Evolutionary conservation across 2,329 filamentous ascomycete species (phyloP), one percentile per base, ranked within the genome.

Genomic region (Aspergillus versicolor): DNA sequence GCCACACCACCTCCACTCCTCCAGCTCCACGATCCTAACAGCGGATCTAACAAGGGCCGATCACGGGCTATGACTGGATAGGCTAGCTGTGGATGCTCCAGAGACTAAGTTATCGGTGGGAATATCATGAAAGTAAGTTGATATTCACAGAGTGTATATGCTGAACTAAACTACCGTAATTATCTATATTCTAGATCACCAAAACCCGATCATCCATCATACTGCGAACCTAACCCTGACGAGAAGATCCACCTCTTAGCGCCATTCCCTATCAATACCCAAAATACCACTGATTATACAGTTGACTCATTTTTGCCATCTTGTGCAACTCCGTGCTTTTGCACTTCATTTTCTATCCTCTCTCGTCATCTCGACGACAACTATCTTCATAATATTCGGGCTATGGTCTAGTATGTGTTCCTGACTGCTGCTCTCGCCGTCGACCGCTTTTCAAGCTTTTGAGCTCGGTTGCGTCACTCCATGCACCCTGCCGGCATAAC

Each of bases 351-450:
- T 27, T 37, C 38, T 38, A 15, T 41, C 17, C 42, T 52, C 54
- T 6, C 48, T 52, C 42, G 13, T 56, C 48, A 48, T 52, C 42
- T 52, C 42, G 6, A 52, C 48, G 13, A 56, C 54, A 15, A 56
- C 54, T 6, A 42, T 56, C 42, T 52, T 52, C 42, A 32, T 46
- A 15, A 52, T 56, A 19, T 37, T 56, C 17, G 48, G 15, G n/a
- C 21, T 42, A 12, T 30, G n/a, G 13, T 52, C 48, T 4, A 56
- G 48, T 13, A 56, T 56, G n/a, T 37, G 37, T 17, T 56, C 54
- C 34, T 52, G 42, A 17, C 54, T 56, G 42, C 47, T 52, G 24
- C 40, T 43, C 22, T 46, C 45, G 15, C 30, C 37, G n/a, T 47
- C 27, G 4, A 40, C 24, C 2, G 32, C 21, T 9, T 4, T 17